Base-by-base conservation (phyloP, 192 early-diverging fungal genomes). In the Coemansia sp. region DNA sequence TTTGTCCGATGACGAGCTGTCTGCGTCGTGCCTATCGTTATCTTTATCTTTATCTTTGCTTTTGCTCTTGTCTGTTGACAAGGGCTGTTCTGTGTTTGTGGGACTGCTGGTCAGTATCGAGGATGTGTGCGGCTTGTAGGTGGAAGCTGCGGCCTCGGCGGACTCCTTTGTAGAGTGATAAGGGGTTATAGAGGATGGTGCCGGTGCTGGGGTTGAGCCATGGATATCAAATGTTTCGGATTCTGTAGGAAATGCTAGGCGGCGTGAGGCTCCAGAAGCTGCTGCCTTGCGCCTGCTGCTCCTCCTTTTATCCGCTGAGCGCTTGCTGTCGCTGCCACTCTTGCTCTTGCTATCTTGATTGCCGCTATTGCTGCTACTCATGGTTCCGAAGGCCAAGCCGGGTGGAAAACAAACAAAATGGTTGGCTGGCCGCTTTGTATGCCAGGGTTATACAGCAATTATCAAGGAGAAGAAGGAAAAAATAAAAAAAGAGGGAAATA, bases 181-280 rank as follows among this genome's bases (percentile, higher is more conserved):
- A 6, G 38, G 38, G 32, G n/a, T 41, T 59, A 59, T 59, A 40
- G 75, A 67, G 13, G 65, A 60, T 54, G 52, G 32, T 54, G 52
- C 0, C 9, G 69, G 38, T 1, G 73, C 44, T 6, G 74, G 53
- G 15, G 71, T 67, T n/a, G 76, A 60, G 37, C 73, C 71, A 52
- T 75, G 70, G 68, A 73, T 76, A 57, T 76, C 69, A 57, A 77
- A 83, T 38, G 71, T 61, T 65, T 83, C 68, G 58, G 71, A 66
- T 50, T 83, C 80, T 41, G 76, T 72, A 18, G 64, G 62, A 47
- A 83, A 71, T 26, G 61, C 75, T 59, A 83, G 64, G 0, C 64
- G 67, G 11, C 64, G 71, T 37, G 50, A 32, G 19, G 54, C 41
- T 1, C 63, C 61, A 40, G 57, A 38, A 59, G 57, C 19, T 6